Conservation (phyloP, 805 yeast genomes). For the Kodamaea sagamina region DNA sequence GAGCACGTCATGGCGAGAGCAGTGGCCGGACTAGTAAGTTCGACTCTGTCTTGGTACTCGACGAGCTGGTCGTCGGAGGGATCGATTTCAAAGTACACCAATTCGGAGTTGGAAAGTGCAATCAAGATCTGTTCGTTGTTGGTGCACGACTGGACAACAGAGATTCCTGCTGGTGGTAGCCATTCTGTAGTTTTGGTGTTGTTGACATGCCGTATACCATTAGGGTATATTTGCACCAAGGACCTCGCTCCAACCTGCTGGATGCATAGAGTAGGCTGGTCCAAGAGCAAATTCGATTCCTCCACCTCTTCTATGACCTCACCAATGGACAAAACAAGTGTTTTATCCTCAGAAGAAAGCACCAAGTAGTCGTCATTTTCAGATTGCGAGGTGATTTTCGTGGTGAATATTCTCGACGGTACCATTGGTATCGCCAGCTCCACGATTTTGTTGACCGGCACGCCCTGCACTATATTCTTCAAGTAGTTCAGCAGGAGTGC, state of each 20-base stretch:
- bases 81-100: slow-evolving; percentile 82
- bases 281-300: slow-evolving; percentile 59
- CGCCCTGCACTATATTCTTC: slow-evolving; percentile 55
- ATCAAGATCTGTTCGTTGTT: slow-evolving; percentile 70
- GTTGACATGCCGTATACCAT: slow-evolving; percentile 62
- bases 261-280: slow-evolving; percentile 64
- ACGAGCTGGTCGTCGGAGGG: slow-evolving; percentile 58
- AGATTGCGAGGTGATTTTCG: slow-evolving; percentile 48
- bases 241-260: slow-evolving; percentile 66
- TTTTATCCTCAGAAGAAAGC: slow-evolving; percentile 62
- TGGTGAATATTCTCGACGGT: slow-evolving; percentile 65
- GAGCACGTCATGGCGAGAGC: slow-evolving; percentile 42
- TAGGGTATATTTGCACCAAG: slow-evolving; percentile 69
- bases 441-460: slow-evolving; percentile 62
- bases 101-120: slow-evolving; percentile 69
- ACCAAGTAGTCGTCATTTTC: slow-evolving; percentile 63
- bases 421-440: slow-evolving; percentile 72
- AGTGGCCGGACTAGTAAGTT: slow-evolving; percentile 52
- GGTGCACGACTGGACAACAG: slow-evolving; percentile 58
- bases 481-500: slow-evolving; percentile 46
- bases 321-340: slow-evolving; percentile 74
- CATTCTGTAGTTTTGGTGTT: slow-evolving; percentile 54
- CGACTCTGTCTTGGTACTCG: slow-evolving; percentile 67
- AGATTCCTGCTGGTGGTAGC: slow-evolving; percentile 79
- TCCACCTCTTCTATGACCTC: slow-evolving; percentile 77